Evolutionary conservation across 805 yeast genomes (phyloP), one percentile per base, ranked within the genome.

Genomic region (Diddensiella transvaalensis): DNA sequence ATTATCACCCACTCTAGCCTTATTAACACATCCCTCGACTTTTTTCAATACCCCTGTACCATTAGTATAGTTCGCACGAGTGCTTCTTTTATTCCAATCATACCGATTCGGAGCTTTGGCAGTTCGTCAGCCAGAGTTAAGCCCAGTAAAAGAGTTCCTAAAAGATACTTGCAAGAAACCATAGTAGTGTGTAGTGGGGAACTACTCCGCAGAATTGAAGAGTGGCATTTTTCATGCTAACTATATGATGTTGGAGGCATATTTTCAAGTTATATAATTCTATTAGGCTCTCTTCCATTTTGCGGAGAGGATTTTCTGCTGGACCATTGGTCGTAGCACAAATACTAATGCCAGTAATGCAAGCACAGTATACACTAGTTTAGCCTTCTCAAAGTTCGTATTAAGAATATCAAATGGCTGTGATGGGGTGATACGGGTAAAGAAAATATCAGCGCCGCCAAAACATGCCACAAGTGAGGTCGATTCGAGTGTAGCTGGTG

Each of bases 361-460:
- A 0, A 67, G 64, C 2, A 90, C 74, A 0, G 96, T 86, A 3
- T 72, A 52, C 4, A 84, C 41, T 39, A 91, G 74, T 56, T 80
- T 83, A 11, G 70, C 61, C 59, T 79, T 84, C 57, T 83, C 87
- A 61, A 93, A 93, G 44, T 74, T 72, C 24, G 74, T 68, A 22
- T 82, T 77, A 63, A 91, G 73, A 44, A 79, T 72, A 67, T 91
- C 99, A 66, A 87, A 90, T 35, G 87, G 86, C 38, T 78, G 78
- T 0, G 96, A 87, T 0, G 98, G 96, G 44, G 84, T 77, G 15
- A 85, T 74, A 48, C 80, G 73, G 0, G 95, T 83, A 60, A 90
- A 86, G 68, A 86, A 90, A 4, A 85, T 63, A 61, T 87, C 95
- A 15, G 41, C 23, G 17, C 36, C 39, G 26, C 80, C 67, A 32